Evolutionary conservation across 768 basidiomycete genomes (phyloP), one percentile per base, ranked within the genome.

Genomic region (Xerocomus spinulosus): DNA sequence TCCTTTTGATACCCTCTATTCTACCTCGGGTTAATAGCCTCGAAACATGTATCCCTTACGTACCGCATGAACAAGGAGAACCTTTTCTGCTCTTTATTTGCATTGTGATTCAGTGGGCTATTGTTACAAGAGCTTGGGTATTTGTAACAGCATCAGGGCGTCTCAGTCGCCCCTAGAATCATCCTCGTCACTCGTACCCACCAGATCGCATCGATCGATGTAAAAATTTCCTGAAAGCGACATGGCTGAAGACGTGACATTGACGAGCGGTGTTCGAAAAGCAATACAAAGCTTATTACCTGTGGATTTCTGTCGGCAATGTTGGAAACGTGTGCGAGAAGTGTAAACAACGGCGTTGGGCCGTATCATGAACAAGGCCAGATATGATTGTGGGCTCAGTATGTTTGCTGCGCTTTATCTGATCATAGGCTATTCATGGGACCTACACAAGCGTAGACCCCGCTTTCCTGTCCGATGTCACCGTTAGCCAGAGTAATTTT

Each of bases 31-130:
- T 42, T 66, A 66, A 68, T 68, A 48, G 54, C 33, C 44, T 33
- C 43, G 52, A 56, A 56, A 56, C 40, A 46, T 66, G 64, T 66
- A 66, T 66, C 66, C 59, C 46, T 54, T 52, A 57, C 43, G 24
- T 49, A 63, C 25, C 17, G 28, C 60, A 50, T 21, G 34, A 41
- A n/a, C 17, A 54, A 51, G 39, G 30, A 47, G 52, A 54, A 48
- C 4, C 23, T 49, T 14, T 42, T 34, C 15, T 25, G 43, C 38
- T 33, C 10, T 48, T 23, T 32, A 39, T 10, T 9, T 25, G 3
- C 42, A 21, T 39, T 38, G 51, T 44, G 18, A 42, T 28, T 17
- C 10, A 2, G 36, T 35, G 42, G 17, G 26, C 28, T 20, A 25
- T 54, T 25, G 46, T 42, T 42, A 43, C 24, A 21, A 34, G 23